A percentile compares a stretch with the other conserved stretches of the same genome.
phyloP scores from a whole-genome alignment of 306 rosid species.

The Delonix regia region DNA sequence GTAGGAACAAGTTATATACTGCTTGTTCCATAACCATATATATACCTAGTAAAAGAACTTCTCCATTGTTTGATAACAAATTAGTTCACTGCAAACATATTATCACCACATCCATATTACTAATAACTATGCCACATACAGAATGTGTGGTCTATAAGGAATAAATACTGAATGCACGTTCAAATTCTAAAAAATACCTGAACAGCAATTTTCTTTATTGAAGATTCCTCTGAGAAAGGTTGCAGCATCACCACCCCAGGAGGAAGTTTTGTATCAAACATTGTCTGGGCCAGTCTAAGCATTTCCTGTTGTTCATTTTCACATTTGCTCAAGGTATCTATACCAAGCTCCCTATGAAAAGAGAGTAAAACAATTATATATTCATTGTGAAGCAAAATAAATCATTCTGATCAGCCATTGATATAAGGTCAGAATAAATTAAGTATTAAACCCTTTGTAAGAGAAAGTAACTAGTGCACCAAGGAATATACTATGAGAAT shows the following conservation, averaged over 20 bases:
- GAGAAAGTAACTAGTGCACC: neutral
- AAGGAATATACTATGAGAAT: neutral
- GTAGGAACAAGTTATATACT: conserved; percentile 23
- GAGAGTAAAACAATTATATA: conserved; percentile 27
- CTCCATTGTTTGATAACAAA: neutral
- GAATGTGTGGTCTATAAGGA: conserved; percentile 13
- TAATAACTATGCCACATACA: neutral
- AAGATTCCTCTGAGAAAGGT: conserved; percentile 90
- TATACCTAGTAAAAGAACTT: neutral
- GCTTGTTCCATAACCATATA: conserved; percentile 19
- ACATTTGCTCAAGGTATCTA: conserved; percentile 70
- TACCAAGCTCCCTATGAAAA: conserved; percentile 82
- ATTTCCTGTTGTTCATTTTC: conserved; percentile 76
- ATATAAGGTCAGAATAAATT: neutral
- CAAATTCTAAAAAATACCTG: conserved; percentile 48
- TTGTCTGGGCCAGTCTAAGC: conserved; percentile 72
- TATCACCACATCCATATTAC: neutral
- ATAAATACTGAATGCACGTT: conserved; percentile 15
- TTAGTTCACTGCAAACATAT: conserved; percentile 8
- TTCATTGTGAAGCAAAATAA: conserved; percentile 14
- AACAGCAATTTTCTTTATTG: conserved; percentile 86
- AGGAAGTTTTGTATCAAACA: conserved; percentile 96
- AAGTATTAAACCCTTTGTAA: neutral
- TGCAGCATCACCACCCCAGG: conserved; percentile 88
- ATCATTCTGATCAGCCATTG: conserved; percentile 20